Evolutionary conservation across 1,284 basidiomycete species (phyloP), one percentile per base, ranked within the genome.

Genomic region (Bjerkandera adusta): DNA sequence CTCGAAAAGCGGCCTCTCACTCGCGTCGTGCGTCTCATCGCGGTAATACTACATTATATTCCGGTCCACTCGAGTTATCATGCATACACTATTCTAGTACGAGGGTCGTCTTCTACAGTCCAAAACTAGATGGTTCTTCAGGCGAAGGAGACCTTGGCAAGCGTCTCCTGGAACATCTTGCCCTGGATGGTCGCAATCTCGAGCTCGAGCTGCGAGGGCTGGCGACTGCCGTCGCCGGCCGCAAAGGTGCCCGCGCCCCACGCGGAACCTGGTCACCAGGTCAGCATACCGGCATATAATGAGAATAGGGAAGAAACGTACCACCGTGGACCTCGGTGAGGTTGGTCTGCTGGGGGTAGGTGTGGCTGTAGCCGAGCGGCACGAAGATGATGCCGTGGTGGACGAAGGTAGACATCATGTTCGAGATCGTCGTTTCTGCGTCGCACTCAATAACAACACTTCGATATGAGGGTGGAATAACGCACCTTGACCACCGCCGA

Each of bases 331-430:
- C 74, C 65, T 84, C 80, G 12, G 60, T 64, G 43, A 88, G 48
- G 68, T 80, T 77, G 30, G 78, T 67, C 53, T 92, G 63, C 60
- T 83, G 76, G 1, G 68, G 60, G 48, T 81, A 83, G 3, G 74
- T 58, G 51, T 73, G 61, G 36, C 76, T 72, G 72, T 91, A 94
- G 12, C 90, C 92, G 47, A 92, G 71, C 21, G 91, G 90, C 7
- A 92, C 87, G 63, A 73, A 91, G 63, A 80, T 72, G 55, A 91
- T 75, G 27, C 89, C 89, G 61, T 92, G 91, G 69, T 95, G 92
- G 16, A 77, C 71, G 53, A 93, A 72, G 38, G 85, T 89, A 20
- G 89, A 89, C 43, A 93, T 54, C 35, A 76, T 65, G 58, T 76
- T 79, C 51, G 84, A 53, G 26, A 75, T 71, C 33, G 92, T 93